Conservation (phyloP, 1,284 basidiomycete species). For the Coniferiporia sulphurascens region DNA sequence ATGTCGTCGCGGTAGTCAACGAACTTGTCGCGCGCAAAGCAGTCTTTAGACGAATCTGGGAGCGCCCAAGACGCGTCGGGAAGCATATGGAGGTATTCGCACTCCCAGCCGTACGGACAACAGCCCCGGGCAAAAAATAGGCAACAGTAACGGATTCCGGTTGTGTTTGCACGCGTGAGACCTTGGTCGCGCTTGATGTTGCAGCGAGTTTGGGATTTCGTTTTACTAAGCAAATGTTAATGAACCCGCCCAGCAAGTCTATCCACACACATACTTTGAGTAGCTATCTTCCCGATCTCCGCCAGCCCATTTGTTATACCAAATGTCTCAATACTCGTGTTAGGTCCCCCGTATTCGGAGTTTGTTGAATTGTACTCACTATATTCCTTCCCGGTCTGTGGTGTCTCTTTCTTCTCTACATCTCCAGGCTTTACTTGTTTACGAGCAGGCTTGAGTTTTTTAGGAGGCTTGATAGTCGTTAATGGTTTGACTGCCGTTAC, state of each 20-base stretch:
- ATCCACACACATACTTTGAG: constrained; percentile 62
- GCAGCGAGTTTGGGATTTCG: constrained; percentile 88
- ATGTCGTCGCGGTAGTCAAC: constrained; percentile 98
- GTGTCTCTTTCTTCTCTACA: constrained; percentile 81
- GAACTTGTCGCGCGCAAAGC: constrained; percentile 97
- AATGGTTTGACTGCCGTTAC: constrained; percentile 1
- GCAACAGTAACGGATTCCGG: constrained; percentile 88
- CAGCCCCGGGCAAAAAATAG: constrained; percentile 95
- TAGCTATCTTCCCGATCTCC: constrained; percentile 92
- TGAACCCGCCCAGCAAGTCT: neutral
- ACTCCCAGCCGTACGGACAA: constrained; percentile 97
- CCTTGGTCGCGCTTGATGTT: constrained; percentile 87
- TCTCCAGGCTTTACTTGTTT: constrained; percentile 89
- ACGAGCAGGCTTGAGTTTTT: constrained; percentile 74
- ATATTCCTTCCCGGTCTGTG: constrained; percentile 92
- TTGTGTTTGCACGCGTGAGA: constrained; percentile 89
- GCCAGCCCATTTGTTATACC: constrained; percentile 99
- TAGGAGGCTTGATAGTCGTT: constrained; percentile 21
- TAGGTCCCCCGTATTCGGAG: constrained; percentile 12
- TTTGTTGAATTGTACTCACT: constrained; percentile 48
- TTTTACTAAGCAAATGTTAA: constrained; percentile 57
- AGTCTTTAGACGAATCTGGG: constrained; percentile 91
- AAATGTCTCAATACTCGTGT: constrained; percentile 66
- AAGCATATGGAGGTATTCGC: constrained; percentile 88
- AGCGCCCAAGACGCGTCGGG: constrained; percentile 67